A percentile compares a stretch with the other conserved stretches of the same genome.
These are phyloP conservation scores for Teratosphaeria viscida DNA, from an alignment of 2,329 filamentous ascomycete species.

Conservation along the genomic window DNA sequence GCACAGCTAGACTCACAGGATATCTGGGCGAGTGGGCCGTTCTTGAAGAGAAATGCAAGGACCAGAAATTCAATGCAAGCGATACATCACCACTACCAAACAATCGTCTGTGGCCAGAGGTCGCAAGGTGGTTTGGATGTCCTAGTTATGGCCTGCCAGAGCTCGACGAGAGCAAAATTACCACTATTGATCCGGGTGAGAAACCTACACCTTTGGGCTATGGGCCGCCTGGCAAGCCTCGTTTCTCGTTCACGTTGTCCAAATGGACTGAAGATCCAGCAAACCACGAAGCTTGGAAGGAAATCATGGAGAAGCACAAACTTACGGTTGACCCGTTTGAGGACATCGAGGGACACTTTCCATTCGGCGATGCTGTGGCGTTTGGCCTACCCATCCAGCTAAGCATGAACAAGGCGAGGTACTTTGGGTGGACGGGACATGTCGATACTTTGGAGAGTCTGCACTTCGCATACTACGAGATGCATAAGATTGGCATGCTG, in stretches of 20 bases:
- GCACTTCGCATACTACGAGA: slow-evolving; percentile 32
- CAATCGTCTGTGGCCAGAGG: slow-evolving; percentile 39
- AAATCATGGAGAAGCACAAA: slow-evolving; percentile 32
- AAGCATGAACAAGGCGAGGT: slow-evolving; percentile 37
- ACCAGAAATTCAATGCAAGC: slow-evolving; percentile 36
- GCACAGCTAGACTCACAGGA: slow-evolving; percentile 37
- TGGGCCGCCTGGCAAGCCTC: slow-evolving; percentile 31
- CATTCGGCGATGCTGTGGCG: slow-evolving; percentile 35
- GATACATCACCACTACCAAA: slow-evolving; percentile 39
- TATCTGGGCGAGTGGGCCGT: slow-evolving; percentile 43
- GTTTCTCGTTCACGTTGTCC: slow-evolving; percentile 32
- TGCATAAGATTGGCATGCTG: slow-evolving; percentile 35
- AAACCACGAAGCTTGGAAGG: slow-evolving; percentile 37
- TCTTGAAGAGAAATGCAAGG: slow-evolving; percentile 29
- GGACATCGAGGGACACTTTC: slow-evolving; percentile 37
- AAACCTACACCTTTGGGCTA: slow-evolving; percentile 28
- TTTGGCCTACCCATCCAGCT: slow-evolving; percentile 16
- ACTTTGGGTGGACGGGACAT: slow-evolving; percentile 38
- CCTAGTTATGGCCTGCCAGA: slow-evolving; percentile 19
- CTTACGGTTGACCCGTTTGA: slow-evolving; percentile 33
- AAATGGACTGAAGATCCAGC: slow-evolving; percentile 37
- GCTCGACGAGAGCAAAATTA: slow-evolving; percentile 19
- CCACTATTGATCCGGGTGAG: slow-evolving; percentile 11
- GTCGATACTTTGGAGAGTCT: slow-evolving; percentile 38
- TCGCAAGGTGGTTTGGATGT: slow-evolving; percentile 34